Base-by-base conservation (phyloP, 768 basidiomycete species). In the Agaricus subrufescens region DNA sequence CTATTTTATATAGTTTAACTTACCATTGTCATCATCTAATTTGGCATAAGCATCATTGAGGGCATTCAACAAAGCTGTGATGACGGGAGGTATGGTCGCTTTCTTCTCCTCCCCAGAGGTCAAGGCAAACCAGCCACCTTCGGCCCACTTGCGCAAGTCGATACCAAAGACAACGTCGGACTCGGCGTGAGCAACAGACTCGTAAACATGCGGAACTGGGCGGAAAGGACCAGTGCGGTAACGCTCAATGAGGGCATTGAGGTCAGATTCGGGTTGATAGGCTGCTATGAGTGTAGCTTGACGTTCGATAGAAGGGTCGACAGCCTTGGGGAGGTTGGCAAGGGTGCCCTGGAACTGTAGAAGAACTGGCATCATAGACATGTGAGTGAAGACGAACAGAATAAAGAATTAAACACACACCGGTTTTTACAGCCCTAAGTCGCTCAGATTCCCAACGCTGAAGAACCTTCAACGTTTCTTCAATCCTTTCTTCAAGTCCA, bases 211-310 rank as follows among this genome's bases (percentile, higher is more conserved):
- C 0, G 95, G 82, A 38, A 75, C 76, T 0, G 95, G 95, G 40
- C 89, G 79, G 85, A 97, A 98, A 0, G 94, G 89, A 0, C 95
- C 95, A 1, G 94, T 96, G 53, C 95, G 84, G 67, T 94, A 92
- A 10, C 91, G 87, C 68, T 97, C 94, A 58, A 97, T 94, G 49
- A 96, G 80, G 9, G 90, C 92, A 11, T 75, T 85, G 52, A 95
- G 71, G 72, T 94, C 94, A 1, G 85, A 84, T 59, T 97, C 94
- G 2, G 94, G 94, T 58, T 94, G 87, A 69, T 85, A 97, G 1
- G 91, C 82, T 31, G 91, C 82, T 60, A 95, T 80, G 47, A 94
- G 79, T 1, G 89, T 86, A 1, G 80, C 76, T 1, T 89, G 88
- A 34, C 85, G 82, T 62, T 89, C 86, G 30, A 85, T 67, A 2